Base-by-base conservation (phyloP, 2,329 filamentous ascomycete species). In the Arthrinium puccinioides region DNA sequence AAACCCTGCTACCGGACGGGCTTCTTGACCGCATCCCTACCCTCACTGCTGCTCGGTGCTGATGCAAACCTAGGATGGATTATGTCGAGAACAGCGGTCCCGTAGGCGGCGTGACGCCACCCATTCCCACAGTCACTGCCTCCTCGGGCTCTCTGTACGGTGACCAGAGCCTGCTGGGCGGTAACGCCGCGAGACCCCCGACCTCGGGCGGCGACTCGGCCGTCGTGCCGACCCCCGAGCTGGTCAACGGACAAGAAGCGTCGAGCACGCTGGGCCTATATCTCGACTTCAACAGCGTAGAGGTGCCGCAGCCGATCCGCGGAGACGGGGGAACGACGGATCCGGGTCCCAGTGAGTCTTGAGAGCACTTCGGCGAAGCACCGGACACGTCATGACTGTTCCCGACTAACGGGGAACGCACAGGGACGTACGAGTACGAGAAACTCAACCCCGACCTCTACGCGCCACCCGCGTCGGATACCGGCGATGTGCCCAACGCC, bases 271-370 rank as follows among this genome's bases (percentile, higher is more conserved):
- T 74, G 11, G 76, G 75, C 1, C 49, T 67, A 2, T 74, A 67
- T 38, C 62, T 79, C 1, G 64, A 79, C 51, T 74, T 80, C 44
- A 62, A 69, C 34, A 57, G 64, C 37, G 63, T 66, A 20, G 57
- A 69, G 4, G 63, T 64, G 24, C 74, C 75, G 0, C 70, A 79
- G 50, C 75, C 75, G 2, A 67, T 77, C 29, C 67, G 75, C 6
- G 75, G 75, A 4, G 52, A 47, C 10, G 56, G 47, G 9, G 75
- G 74, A 10, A 60, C 55, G 3, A 71, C 67, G 1, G 71, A 76
- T 45, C 66, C 72, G 6, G 74, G 74, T 3, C 70, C 72, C 35
- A 61, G 69, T 53, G 59, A 36, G 52, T 50, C 8, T 11, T 8
- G 4, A 3, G 9, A 11, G 7, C n/a, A 6, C 11, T 15, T 16